phyloP scores from a whole-genome alignment of 2,329 filamentous ascomycete genomes.

The Cyphellophora europaea region DNA sequence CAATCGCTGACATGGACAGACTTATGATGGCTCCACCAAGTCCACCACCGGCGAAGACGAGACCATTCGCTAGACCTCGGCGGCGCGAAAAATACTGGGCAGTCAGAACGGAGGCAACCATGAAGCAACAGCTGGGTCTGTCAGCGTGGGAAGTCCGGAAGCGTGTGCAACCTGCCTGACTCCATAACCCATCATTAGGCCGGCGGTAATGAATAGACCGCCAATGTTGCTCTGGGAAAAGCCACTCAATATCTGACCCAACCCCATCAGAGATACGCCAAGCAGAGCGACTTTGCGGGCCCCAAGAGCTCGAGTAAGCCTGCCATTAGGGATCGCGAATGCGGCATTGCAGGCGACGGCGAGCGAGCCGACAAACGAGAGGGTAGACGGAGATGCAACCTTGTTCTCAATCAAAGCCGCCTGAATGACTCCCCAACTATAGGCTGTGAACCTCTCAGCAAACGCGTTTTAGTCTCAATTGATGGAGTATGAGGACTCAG shows the following conservation, averaged over 20 bases:
- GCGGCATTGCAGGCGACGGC: slow-evolving; percentile 41
- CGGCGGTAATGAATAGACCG: slow-evolving; percentile 39
- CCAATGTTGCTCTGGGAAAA: slow-evolving; percentile 35
- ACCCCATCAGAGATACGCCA: slow-evolving; percentile 43
- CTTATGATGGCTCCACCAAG: slow-evolving; percentile 46
- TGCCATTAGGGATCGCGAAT: slow-evolving; percentile 42
- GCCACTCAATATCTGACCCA: slow-evolving; percentile 38
- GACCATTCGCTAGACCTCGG: slow-evolving; percentile 46
- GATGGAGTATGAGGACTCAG: too few relatives aligned
- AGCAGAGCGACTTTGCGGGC: slow-evolving; percentile 36
- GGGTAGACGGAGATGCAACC: slow-evolving; percentile 28
- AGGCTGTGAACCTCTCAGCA: too few relatives aligned
- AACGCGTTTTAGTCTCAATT: too few relatives aligned
- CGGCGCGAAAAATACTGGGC: slow-evolving; percentile 47
- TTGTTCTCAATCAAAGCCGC: slow-evolving; percentile 26
- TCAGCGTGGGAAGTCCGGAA: too few relatives aligned
- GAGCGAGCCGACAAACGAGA: slow-evolving; percentile 51
- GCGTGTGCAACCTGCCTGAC: slow-evolving; percentile 28
- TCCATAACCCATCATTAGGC: slow-evolving; percentile 37
- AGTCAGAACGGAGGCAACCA: slow-evolving; percentile 36
- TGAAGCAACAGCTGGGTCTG: slow-evolving; percentile 1
- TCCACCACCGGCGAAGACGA: slow-evolving; percentile 45
- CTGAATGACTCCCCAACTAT: slow-evolving; percentile 54
- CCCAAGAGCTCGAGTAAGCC: slow-evolving; percentile 41
- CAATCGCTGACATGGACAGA: slow-evolving; percentile 39